Base-by-base conservation (phyloP, 345 rosid genomes). In the Brassica incana region DNA sequence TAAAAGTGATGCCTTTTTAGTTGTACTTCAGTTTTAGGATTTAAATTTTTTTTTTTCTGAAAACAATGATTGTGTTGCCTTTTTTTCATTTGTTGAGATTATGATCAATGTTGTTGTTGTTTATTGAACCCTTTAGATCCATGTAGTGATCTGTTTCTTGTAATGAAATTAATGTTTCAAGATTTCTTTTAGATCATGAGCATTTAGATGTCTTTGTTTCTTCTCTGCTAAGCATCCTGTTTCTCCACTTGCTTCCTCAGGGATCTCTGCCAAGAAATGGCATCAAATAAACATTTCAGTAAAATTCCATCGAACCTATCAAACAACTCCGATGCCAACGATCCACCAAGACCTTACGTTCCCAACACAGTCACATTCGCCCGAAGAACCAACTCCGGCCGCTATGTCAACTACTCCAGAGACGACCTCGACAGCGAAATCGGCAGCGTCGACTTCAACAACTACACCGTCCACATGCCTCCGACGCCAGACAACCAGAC, bases 401-500 rank as follows among this genome's bases (percentile, higher is more conserved):
- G 97, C 73, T 94, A 94, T 65, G 82, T 92, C 69, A 94, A 85
- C 85, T 95, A 90, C 85, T 95, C 99, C 0, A 90, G 99, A 69
- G 99, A 95, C 73, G 97, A 95, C 84, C 95, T 92, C 6, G 97
- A 95, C 27, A 95, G 98, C 75, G 99, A 95, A 74, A 82, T 95
- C 3, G 90, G 97, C 27, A 89, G 87, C 72, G 48, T 63, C 11
- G 97, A 95, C 69, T 92, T 85, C 80, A 88, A 82, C 83, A 91
- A 89, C 85, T 95, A 95, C 63, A 91, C 97, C 1, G 99, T 95
- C 11, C 97, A 90, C 33, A 89, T 95, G 35, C 99, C 99, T 5
- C 97, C 97, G 8, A 95, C 99, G 27, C 99, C 99, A 6, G 99
- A 92, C 78, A 95, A 95, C 84, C 97, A 95, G 75, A 94, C 97